Percentiles rank a stretch among this genome's conserved stretches.
These are phyloP conservation scores for Bipolaris sorokiniana DNA, from an alignment of 2,329 filamentous ascomycete species.

Conservation along the genomic window DNA sequence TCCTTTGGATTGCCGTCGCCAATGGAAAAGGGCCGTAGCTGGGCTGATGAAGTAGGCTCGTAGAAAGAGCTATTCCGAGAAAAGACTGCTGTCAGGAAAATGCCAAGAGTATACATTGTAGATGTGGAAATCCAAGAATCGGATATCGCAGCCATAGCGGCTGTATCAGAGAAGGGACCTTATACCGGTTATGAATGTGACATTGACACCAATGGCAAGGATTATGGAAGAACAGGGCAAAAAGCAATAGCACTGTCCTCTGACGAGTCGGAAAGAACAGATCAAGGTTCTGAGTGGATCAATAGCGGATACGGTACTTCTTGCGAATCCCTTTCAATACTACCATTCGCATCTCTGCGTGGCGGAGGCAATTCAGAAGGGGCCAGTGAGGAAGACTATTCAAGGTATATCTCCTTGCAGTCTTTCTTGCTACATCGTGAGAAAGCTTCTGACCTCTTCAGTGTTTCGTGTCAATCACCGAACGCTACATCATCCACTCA, in stretches of 20 bases:
- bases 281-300: neutral
- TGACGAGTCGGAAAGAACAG: neutral
- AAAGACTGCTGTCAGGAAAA: neutral
- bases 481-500: neutral
- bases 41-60: constrained; percentile 54
- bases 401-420: neutral
- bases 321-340: neutral
- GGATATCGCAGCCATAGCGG: neutral
- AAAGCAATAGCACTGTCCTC: neutral
- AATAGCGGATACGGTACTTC: neutral
- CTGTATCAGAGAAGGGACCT: neutral
- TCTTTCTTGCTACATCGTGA: neutral
- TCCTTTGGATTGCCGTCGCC: constrained; percentile 42
- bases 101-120: neutral
- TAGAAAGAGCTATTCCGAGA: constrained; percentile 20
- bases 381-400: neutral
- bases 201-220: neutral
- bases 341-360: neutral
- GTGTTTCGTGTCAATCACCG: neutral
- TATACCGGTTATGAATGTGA: neutral
- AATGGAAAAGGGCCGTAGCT: constrained; percentile 45
- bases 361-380: neutral
- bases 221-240: neutral
- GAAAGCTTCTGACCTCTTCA: neutral
- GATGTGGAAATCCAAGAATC: neutral